phyloP scores from a whole-genome alignment of 2,329 filamentous ascomycete species.

The Clonostachys rhizophaga region DNA sequence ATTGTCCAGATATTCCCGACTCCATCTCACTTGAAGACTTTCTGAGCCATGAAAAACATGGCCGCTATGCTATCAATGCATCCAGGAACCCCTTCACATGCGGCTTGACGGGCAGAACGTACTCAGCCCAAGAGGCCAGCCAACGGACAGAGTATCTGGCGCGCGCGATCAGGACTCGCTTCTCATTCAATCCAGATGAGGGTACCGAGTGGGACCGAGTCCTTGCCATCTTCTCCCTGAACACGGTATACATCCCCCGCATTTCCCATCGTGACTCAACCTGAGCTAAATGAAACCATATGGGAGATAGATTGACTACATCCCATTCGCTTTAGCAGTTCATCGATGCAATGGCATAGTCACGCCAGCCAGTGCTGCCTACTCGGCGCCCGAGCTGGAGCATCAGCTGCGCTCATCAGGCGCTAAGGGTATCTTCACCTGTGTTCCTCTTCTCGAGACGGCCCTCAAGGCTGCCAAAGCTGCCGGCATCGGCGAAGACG shows the following conservation, averaged over 20 bases:
- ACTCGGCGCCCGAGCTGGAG: constrained; percentile 64
- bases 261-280: not conserved
- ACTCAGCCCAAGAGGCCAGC: constrained; percentile 57
- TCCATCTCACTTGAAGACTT: constrained; percentile 72
- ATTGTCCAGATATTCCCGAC: constrained; percentile 56
- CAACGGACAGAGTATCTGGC: constrained; percentile 64
- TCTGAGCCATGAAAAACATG: constrained; percentile 68
- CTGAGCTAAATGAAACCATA: not conserved
- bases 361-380: constrained; percentile 71
- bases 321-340: constrained; percentile 68
- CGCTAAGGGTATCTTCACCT: constrained; percentile 69
- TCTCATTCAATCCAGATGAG: constrained; percentile 65
- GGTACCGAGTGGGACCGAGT: constrained; percentile 82
- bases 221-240: constrained; percentile 71
- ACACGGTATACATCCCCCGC: constrained; percentile 53
- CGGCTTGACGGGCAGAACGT: constrained; percentile 66
- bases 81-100: constrained; percentile 73
- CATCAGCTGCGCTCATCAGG: constrained; percentile 68
- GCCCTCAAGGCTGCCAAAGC: constrained; percentile 61
- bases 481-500: constrained; percentile 56
- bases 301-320: constrained; percentile 60
- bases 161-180: constrained; percentile 62
- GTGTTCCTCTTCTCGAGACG: constrained; percentile 58
- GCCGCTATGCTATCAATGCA: constrained; percentile 56
- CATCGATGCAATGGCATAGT: constrained; percentile 72